These are phyloP conservation scores for Diphasiastrum complanatum DNA, from an alignment of 83 land plant genomes.

Conservation along the genomic window DNA sequence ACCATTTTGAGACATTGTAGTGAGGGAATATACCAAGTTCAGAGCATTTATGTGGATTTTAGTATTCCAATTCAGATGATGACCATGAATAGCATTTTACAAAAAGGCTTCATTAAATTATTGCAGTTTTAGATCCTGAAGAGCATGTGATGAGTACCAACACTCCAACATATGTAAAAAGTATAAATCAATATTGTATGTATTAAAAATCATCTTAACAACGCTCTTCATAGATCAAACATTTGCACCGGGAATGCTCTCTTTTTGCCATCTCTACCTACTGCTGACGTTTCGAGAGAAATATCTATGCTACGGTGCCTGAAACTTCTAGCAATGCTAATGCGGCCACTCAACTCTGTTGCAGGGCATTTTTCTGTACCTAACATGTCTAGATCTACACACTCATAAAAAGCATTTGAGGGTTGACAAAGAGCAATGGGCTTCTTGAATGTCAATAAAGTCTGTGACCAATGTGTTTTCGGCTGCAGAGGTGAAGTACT, in stretches of 20 bases:
- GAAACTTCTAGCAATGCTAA: constrained; percentile 68
- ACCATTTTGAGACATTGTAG: too few relatives aligned
- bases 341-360: constrained; percentile 37
- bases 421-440: constrained; percentile 56
- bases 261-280: constrained; percentile 36
- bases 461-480: constrained; percentile 92
- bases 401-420: background rate
- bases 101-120: too few relatives aligned
- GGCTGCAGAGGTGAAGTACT: constrained; percentile 80
- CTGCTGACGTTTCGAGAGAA: constrained; percentile 54
- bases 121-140: too few relatives aligned
- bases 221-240: constrained; percentile 49
- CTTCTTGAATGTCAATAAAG: constrained; percentile 74
- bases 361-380: constrained; percentile 58
- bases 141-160: too few relatives aligned
- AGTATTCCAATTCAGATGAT: too few relatives aligned
- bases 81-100: too few relatives aligned
- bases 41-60: too few relatives aligned
- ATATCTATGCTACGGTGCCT: constrained; percentile 80
- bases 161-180: too few relatives aligned
- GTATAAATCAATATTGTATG: too few relatives aligned
- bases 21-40: too few relatives aligned
- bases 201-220: too few relatives aligned
- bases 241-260: constrained; percentile 66
- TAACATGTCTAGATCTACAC: constrained; percentile 16